Base-by-base conservation (phyloP, 2,329 filamentous ascomycete species). In the Fusarium clavum region DNA sequence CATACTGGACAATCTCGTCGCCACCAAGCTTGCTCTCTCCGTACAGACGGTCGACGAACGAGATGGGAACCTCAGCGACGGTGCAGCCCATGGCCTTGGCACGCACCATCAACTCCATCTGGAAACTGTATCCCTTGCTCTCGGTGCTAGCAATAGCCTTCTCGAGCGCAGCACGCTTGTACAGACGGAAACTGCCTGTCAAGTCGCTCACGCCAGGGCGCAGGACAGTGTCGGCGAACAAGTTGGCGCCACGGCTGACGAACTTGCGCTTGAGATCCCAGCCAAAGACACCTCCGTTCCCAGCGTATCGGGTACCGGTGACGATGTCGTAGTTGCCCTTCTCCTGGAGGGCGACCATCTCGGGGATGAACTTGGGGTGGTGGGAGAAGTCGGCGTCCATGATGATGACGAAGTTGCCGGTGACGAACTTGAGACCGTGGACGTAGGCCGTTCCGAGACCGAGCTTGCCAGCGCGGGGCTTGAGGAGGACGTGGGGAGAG, bases 311-410 rank as follows among this genome's bases (percentile, higher is more conserved):
- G 47, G 96, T 99, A 56, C 96, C 96, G 3, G 95, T 98, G 48
- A 99, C 94, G 75, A 99, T 99, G 79, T 99, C 96, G 84, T 94
- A 97, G 84, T 94, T 90, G 71, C 85, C 91, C 66, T 80, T 81
- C 80, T 89, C 88, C 82, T 98, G 96, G 73, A 90, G 88, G 64
- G 87, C 87, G 76, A 99, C 93, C 94, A 99, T 98, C 78, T 91
- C 86, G 57, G 94, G 91, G 82, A 99, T 97, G 88, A 98, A 99
- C 84, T 98, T 99, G 79, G 96, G 96, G 86, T 99, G 96, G 85
- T 99, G 96, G 75, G 90, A 94, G 87, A 99, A 99, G 84, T 99
- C 96, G 82, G 97, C 96, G 85, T 99, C 96, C 96, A 99, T 99
- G 87, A 99, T 99, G 86, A 99, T 93, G 79, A 99, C 93, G 79